Evolutionary conservation across 306 rosid genomes (phyloP), one percentile per base, ranked within the genome.

Genomic region (Quercus agrifolia): DNA sequence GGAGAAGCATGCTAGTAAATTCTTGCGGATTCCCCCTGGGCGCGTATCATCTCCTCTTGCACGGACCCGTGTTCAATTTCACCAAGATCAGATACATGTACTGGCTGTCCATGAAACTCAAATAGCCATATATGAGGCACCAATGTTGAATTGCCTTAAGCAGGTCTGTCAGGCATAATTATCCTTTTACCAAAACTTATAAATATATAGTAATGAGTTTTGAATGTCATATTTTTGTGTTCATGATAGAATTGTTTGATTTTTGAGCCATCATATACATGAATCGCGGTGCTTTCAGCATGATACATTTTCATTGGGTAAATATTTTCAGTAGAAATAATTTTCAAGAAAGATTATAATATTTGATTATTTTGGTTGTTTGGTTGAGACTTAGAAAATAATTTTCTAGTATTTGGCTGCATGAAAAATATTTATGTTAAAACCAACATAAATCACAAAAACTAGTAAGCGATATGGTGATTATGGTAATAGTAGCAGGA

Each of bases 71-170:
- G 98, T 95, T 81, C 99, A 95, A 78, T 95, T 95, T 78, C 99
- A 92, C 88, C 84, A 31, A 67, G 98, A 92, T 85, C 98, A 92
- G 93, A 92, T 56, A 56, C 99, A 91, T 81, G 84, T 95, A 74
- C 82, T 95, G 79, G 99, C 87, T 51, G 91, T 95, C 81, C 98
- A 95, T 81, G 99, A 95, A 88, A 91, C 96, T 49, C 99, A 92
- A 86, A 95, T 95, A 82, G 99, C 99, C 55, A 84, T 95, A 44
- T 92, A 87, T 1, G 97, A 92, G 86, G 97, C 98, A 77, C 98
- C 97, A 8, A 92, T 89, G 73, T 84, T 95, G 76, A 96, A 92
- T 54, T 92, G 94, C 90, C 86, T 87, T 74, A 90, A 89, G 88
- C 99, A 91, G 99, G 99, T 95, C 56, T 68, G 75, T 59, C 0